Conservation (phyloP, 2,329 filamentous ascomycete species). For the Xylaria sp. region DNA sequence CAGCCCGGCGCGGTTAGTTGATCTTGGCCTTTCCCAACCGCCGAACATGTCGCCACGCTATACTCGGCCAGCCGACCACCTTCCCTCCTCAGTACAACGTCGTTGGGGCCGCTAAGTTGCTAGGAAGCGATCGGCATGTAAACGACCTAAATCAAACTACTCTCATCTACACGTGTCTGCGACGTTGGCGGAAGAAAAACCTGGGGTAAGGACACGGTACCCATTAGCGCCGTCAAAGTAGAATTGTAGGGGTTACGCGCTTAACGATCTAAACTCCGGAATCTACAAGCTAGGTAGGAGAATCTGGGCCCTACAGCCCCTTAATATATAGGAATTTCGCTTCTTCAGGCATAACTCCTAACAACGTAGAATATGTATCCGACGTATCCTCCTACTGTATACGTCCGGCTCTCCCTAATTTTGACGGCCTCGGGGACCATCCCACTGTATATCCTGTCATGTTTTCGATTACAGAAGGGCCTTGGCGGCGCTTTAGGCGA, state of each 20-base stretch:
- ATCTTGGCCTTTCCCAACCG: slow-evolving; percentile 5
- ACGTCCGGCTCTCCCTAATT: not conserved
- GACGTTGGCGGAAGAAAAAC: slow-evolving; percentile 4
- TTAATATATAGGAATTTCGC: not conserved
- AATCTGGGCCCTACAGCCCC: not conserved
- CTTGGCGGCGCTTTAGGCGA: not conserved
- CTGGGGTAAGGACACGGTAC: slow-evolving; percentile 9
- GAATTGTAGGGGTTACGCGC: not conserved
- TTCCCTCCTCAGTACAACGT: slow-evolving; percentile 8
- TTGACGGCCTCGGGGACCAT: not conserved
- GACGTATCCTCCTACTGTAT: not conserved
- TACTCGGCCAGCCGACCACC: not conserved
- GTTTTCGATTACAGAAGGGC: not conserved
- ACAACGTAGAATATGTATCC: not conserved
- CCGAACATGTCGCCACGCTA: not conserved
- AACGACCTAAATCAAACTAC: slow-evolving; percentile 2
- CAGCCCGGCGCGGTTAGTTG: not conserved
- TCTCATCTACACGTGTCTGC: not conserved
- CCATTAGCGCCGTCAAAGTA: not conserved
- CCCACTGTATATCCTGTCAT: not conserved
- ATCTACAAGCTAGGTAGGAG: not conserved
- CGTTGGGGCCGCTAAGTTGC: not conserved
- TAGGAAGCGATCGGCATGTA: slow-evolving; percentile 8
- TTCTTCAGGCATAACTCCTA: not conserved
- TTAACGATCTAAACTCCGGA: not conserved